Base-by-base conservation (phyloP, 2,329 filamentous ascomycete species). In the Ceratocystis eucalypticola region DNA sequence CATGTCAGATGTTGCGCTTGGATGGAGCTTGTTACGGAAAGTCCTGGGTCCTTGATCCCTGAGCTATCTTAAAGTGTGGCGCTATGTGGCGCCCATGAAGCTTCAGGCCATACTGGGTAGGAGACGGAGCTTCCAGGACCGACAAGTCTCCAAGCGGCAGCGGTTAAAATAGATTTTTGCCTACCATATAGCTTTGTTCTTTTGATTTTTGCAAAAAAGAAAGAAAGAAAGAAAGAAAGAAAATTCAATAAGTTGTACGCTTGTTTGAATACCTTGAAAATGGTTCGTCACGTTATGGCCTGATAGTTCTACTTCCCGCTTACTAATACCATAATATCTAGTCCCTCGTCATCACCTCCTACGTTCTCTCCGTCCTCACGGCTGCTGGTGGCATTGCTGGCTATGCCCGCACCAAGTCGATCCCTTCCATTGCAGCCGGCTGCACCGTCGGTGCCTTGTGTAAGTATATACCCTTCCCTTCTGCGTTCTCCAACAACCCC, bases 371-470 rank as follows among this genome's bases (percentile, higher is more conserved):
- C 69, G 81, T 85, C 70, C 81, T 97, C 68, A 96, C 92, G 67
- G 91, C 92, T 64, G 82, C 88, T 67, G 94, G 94, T 71, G 94
- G 94, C 70, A 87, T 89, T 68, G 88, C 89, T 73, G 94, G 94
- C 73, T 99, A 91, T 77, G 80, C 87, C 57, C 86, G 87, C 74
- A 94, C 92, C 0, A 84, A 90, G 68, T 97, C 92, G 28, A 75
- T 96, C 62, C 93, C 93, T 46, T 96, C 91, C 12, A 82, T 97
- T 71, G 85, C 84, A 12, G 94, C 94, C 15, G 94, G 94, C 64
- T 80, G 90, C 70, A 86, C 87, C 44, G 91, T 99, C 70, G 94
- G 94, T 62, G 71, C 80, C 15, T 74, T 85, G 20, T 85, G 82
- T 84, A 77, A 59, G 79, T 76, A n/a, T 76, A n/a, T 50, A n/a